A percentile compares a stretch with the other conserved stretches of the same genome.
phyloP scores from a whole-genome alignment of 441 rosid genomes.

The Codiaeum variegatum region DNA sequence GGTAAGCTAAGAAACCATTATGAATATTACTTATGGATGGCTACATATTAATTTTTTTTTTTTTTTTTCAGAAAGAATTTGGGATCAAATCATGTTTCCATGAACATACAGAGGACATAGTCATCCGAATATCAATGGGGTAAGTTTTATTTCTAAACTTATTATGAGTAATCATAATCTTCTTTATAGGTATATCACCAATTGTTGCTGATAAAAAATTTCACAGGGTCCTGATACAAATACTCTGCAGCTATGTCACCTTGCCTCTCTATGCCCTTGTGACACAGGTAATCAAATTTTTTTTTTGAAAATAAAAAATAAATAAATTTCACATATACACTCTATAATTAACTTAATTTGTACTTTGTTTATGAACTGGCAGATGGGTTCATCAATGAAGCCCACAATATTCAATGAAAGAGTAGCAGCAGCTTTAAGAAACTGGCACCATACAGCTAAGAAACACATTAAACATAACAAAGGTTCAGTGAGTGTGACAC shows the following conservation, averaged over 20 bases:
- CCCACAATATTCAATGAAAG: conserved; percentile 76
- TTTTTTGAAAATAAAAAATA: too few species aligned
- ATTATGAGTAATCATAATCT: not conserved
- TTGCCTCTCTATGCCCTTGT: conserved; percentile 87
- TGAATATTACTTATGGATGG: not conserved
- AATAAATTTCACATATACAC: not conserved
- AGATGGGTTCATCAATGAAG: conserved; percentile 91
- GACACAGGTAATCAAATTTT: conserved; percentile 46
- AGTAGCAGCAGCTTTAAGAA: conserved; percentile 64
- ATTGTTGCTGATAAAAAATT: conserved; percentile 3
- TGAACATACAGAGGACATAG: conserved; percentile 39
- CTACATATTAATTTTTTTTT: not conserved
- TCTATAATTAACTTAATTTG: too few species aligned
- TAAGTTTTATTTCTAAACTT: conserved; percentile 20
- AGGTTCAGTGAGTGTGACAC: conserved; percentile 49
- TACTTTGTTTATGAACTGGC: conserved; percentile 3
- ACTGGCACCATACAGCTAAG: conserved; percentile 72
- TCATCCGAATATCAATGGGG: conserved; percentile 78
- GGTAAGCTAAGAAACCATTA: conserved; percentile 28
- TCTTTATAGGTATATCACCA: not conserved
- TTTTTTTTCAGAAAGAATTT: conserved; percentile 49
- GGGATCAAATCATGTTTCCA: conserved; percentile 61
- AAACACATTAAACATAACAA: conserved; percentile 48
- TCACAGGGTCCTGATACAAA: conserved; percentile 61
- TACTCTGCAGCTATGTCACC: conserved; percentile 80